phyloP scores from a whole-genome alignment of 495 filamentous ascomycete genomes.

The Penicillium daleae region DNA sequence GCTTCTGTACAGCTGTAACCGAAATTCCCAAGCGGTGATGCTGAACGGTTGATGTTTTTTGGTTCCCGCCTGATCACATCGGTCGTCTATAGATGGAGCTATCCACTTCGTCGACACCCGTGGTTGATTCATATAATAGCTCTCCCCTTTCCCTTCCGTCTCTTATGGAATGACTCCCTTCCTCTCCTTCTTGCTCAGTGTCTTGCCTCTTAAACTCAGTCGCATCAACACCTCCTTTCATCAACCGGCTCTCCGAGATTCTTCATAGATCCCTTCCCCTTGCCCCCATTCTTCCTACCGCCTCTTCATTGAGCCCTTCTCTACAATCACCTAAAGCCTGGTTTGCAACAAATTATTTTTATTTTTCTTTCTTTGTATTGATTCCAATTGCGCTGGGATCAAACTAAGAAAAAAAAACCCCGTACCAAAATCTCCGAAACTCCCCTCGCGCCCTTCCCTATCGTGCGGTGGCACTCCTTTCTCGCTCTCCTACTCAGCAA shows the following conservation, averaged over 20 bases:
- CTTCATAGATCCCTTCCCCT: conserved; percentile 37
- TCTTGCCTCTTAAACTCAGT: conserved; percentile 2
- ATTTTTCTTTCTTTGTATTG: too few relatives aligned
- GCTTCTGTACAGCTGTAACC: conserved; percentile 48
- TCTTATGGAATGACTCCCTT: conserved; percentile 28
- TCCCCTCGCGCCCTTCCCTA: conserved; percentile 1
- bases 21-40: conserved; percentile 38
- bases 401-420: neutral
- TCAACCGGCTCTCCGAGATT: conserved; percentile 19
- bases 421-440: neutral
- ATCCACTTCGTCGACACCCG: conserved; percentile 42
- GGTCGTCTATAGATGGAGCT: conserved; percentile 35
- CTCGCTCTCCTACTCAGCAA: neutral
- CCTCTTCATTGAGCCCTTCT: conserved; percentile 7
- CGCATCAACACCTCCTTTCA: neutral
- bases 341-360: neutral
- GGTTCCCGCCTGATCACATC: conserved; percentile 49
- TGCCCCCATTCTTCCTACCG: conserved; percentile 27
- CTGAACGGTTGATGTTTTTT: conserved; percentile 43
- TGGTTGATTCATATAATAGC: conserved; percentile 31
- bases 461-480: neutral
- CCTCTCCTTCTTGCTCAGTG: conserved; percentile 23
- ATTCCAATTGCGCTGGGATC: neutral
- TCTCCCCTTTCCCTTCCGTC: conserved; percentile 36
- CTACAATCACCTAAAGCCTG: neutral